Percentiles rank a stretch among this genome's conserved stretches.
Conservation (phyloP, 2,329 filamentous ascomycete genomes). For the Capronia epimyces region DNA sequence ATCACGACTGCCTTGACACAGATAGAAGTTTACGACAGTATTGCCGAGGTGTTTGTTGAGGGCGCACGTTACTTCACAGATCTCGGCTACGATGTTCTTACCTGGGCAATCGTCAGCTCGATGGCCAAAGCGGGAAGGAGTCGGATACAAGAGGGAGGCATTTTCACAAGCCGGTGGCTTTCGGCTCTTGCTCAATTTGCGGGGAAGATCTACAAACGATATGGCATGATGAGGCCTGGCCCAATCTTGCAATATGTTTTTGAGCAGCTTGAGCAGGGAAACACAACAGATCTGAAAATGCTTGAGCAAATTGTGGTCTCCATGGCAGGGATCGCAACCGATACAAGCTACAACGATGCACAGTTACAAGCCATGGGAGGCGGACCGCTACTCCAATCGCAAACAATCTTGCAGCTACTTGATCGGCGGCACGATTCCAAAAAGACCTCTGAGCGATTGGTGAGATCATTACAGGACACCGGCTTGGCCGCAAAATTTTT, state of each 20-base stretch:
- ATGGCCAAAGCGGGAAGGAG: slow-evolving; percentile 55
- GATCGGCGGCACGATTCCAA: slow-evolving; percentile 75
- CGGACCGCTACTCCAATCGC: slow-evolving; percentile 69
- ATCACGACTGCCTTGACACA: slow-evolving; percentile 85
- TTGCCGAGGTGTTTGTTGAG: slow-evolving; percentile 91
- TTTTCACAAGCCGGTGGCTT: slow-evolving; percentile 86
- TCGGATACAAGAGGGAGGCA: slow-evolving; percentile 58
- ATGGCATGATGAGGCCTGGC: slow-evolving; percentile 73
- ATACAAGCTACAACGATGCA: slow-evolving; percentile 79
- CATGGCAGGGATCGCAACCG: slow-evolving; percentile 89
- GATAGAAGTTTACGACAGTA: slow-evolving; percentile 88
- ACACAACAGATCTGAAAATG: slow-evolving; percentile 85
- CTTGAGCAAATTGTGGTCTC: slow-evolving; percentile 82
- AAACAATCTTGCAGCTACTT: slow-evolving; percentile 72
- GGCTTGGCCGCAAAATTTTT: slow-evolving; percentile 75
- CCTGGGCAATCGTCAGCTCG: slow-evolving; percentile 81
- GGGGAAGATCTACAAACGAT: slow-evolving; percentile 81
- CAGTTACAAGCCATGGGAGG: slow-evolving; percentile 86
- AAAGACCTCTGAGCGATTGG: slow-evolving; percentile 70
- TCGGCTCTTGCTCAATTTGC: slow-evolving; percentile 86
- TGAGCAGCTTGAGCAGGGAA: slow-evolving; percentile 72
- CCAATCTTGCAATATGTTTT: slow-evolving; percentile 88
- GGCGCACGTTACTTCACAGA: slow-evolving; percentile 91
- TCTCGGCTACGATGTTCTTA: slow-evolving; percentile 85
- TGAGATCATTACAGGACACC: slow-evolving; percentile 71